Base-by-base conservation (phyloP, 805 yeast genomes). In the Helenozyma rhizophorensis region DNA sequence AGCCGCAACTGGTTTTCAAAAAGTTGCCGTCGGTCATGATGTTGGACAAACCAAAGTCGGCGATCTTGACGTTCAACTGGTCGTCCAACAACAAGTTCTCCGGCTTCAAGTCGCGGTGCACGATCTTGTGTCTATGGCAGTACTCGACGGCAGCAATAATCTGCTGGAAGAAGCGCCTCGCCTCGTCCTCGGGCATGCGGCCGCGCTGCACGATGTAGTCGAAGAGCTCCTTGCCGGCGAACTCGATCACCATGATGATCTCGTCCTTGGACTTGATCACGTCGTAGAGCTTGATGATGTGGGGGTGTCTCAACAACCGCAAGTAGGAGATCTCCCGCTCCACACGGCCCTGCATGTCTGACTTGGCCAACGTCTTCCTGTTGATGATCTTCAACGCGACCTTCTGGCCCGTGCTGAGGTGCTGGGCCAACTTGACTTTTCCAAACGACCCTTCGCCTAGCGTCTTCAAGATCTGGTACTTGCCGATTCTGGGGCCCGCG, bases 21-120 rank as follows among this genome's bases (percentile, higher is more conserved):
- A 89, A 89, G 58, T 89, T 89, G 39, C 97, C 97, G 61, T 89
- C 97, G 12, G 96, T 90, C 97, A 89, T 89, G 47, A 89, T 88
- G 57, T 89, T 89, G 17, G 95, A 83, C 29, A 89, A 70, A 6
- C 97, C 97, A 51, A 89, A 89, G 66, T 89, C 97, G 8, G 97
- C 97, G 62, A 89, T 90, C 60, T 90, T 89, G 33, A 89, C 96
- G 55, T 90, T 88, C 49, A 88, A 64, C 41, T 85, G 79, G 48
- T 89, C 97, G 58, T 90, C 97, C 43, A 89, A 67, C 40, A 89
- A 68, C 57, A 89, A 67, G 56, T 89, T 89, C 58, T 93, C 98
- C 0, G 98, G 98, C 58, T 93, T 93, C 58, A 93, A 74, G 64
- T 93, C 98, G 50, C 98, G 72, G 56, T 89, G 97, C 26, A 89